Evolutionary conservation across 495 filamentous ascomycete genomes (phyloP), one percentile per base, ranked within the genome.

Genomic region (Penicillium alfredii): DNA sequence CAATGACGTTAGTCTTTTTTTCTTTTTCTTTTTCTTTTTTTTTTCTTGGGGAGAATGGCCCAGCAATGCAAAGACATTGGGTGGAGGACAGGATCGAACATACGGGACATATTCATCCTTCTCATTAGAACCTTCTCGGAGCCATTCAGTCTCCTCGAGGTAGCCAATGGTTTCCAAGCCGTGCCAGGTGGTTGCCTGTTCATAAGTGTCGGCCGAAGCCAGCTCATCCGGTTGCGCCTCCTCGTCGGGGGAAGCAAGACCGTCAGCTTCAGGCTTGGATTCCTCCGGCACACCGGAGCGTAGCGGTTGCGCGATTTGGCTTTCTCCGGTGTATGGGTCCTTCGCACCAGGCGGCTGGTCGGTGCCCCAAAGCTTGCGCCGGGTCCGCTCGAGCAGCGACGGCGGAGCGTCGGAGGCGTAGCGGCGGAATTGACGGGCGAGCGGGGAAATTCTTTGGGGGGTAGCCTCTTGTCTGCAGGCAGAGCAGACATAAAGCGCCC

Each of bases 341-440:
- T 68, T 56, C 29, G 61, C 35, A 12, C 74, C 76, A 3, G 73
- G 73, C 4, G 74, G 71, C 15, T 64, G 67, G 15, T 77, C 69
- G 7, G 72, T 68, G 13, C 72, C 72, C 74, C 74, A 78, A 39
- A 80, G 61, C 53, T 63, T 69, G 35, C 60, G 55, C 24, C 72
- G 69, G 33, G 78, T 52, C 19, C 63, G 61, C 20, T 77, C 72
- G 32, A 71, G 67, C 33, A 73, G 46, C 33, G 67, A 53, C 27
- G 55, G 51, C 29, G 47, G 46, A 41, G 55, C 51, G 53, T 61
- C 64, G 25, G 51, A 51, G 33, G 64, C 62, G 51, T 67, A 44
- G 47, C 51, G 61, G 47, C 64, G 62, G 58, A 58, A 55, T 60
- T 66, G 64, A 40, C 56, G 54, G 42, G 62, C 41, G 13, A 64